Percentiles rank a stretch among this genome's conserved stretches.
Conservation (phyloP, 2,329 filamentous ascomycete species). For the Talaromyces sp. region DNA sequence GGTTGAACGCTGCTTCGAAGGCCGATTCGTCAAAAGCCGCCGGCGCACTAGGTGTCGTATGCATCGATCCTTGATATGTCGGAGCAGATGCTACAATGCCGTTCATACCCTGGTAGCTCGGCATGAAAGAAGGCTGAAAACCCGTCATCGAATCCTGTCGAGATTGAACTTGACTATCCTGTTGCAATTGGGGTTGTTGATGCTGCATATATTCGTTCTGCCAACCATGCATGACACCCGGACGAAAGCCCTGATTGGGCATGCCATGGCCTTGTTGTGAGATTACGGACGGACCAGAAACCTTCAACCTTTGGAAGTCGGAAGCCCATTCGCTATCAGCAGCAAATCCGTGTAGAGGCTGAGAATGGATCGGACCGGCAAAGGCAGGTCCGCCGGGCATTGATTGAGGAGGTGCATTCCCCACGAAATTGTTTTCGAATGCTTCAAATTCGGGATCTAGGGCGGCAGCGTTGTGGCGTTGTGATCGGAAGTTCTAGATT, state of each 20-base stretch:
- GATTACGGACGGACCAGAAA: conserved; percentile 40
- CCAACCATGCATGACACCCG: conserved; percentile 47
- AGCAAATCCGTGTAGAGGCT: conserved; percentile 26
- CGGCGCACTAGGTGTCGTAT: conserved; percentile 24
- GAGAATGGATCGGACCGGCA: conserved; percentile 21
- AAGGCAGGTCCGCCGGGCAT: conserved; percentile 34
- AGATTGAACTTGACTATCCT: conserved; percentile 25
- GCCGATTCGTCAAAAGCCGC: conserved; percentile 42
- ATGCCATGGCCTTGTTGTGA: conserved; percentile 49
- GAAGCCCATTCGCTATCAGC: conserved; percentile 38
- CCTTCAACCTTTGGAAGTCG: conserved; percentile 46
- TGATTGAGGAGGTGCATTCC: conserved; percentile 34
- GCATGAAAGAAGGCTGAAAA: conserved; percentile 32
- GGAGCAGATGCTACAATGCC: conserved; percentile 24
- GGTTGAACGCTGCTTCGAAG: conserved; percentile 45
- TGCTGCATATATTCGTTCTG: conserved; percentile 58
- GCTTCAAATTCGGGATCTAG: conserved; percentile 66
- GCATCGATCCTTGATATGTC: conserved; percentile 26
- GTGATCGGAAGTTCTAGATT: conserved; percentile 60
- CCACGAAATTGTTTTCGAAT: conserved; percentile 52
- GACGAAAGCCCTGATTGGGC: conserved; percentile 34
- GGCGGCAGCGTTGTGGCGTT: conserved; percentile 50
- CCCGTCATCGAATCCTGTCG: conserved; percentile 23
- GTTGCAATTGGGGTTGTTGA: conserved; percentile 32
- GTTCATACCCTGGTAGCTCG: conserved; percentile 26